phyloP scores from a whole-genome alignment of 2,329 filamentous ascomycete species.

The Sporothrix euskadiensis region DNA sequence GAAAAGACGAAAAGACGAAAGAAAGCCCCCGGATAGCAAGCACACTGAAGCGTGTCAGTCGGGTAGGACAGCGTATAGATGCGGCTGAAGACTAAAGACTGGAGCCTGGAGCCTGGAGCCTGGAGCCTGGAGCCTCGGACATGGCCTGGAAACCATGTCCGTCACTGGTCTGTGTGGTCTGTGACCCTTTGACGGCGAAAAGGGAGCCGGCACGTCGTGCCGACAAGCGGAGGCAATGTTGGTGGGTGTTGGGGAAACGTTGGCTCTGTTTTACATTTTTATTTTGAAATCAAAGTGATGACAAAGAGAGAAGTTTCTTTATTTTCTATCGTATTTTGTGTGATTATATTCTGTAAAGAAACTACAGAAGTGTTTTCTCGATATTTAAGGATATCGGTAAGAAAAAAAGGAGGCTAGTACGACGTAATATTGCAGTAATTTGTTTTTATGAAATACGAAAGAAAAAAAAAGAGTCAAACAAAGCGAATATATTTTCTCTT shows the following conservation, averaged over 20 bases:
- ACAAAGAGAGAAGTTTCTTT: background rate
- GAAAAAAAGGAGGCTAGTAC: too few species aligned
- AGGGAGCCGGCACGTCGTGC: conserved; percentile 16
- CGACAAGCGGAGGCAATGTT: conserved; percentile 1
- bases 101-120: background rate
- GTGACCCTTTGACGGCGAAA: background rate
- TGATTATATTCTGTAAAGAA: background rate
- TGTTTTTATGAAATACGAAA: background rate
- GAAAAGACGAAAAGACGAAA: background rate
- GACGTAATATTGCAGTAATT: background rate
- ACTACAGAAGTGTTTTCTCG: too few species aligned
- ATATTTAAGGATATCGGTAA: background rate
- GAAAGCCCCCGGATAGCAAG: conserved; percentile 10
- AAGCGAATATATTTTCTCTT: too few species aligned
- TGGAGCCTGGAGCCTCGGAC: background rate
- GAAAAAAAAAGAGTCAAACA: background rate
- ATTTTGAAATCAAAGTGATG: background rate
- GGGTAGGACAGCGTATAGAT: background rate
- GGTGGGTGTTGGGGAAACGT: background rate
- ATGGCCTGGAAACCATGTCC: background rate
- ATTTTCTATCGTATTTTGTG: background rate
- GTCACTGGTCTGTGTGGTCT: background rate
- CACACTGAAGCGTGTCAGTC: conserved; percentile 4
- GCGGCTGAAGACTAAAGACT: background rate
- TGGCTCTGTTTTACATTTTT: background rate